These are phyloP conservation scores for Leishmania lainsoni DNA, from an alignment of 208 protist species.

Conservation along the genomic window DNA sequence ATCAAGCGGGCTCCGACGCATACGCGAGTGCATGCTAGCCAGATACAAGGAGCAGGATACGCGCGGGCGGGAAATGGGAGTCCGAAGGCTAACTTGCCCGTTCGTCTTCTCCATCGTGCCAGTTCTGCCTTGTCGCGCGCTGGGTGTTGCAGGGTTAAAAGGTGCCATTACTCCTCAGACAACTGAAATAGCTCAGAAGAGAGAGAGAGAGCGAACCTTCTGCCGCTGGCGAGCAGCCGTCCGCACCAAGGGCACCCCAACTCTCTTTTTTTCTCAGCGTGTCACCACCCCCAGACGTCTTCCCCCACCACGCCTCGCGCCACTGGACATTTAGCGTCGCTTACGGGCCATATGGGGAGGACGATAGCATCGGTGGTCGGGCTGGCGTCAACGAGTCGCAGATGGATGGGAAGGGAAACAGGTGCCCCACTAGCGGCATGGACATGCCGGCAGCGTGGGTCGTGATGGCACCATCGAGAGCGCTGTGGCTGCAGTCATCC, in stretches of 20 bases:
- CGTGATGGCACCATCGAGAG: too few species aligned
- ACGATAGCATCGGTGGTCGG: neutral
- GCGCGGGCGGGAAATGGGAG: neutral
- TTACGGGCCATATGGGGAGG: neutral
- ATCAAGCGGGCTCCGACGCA: neutral
- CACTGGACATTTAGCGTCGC: neutral
- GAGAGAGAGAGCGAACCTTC: neutral
- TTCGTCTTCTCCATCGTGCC: neutral
- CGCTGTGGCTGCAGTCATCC: neutral
- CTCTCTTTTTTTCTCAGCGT: neutral
- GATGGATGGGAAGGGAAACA: neutral
- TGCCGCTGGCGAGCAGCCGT: neutral
- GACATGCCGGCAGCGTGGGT: neutral
- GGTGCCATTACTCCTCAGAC: neutral
- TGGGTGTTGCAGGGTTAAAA: neutral
- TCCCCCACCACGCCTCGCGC: neutral
- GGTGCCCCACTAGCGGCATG: neutral
- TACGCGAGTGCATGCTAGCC: neutral
- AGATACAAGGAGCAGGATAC: too few species aligned
- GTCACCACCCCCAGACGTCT: neutral
- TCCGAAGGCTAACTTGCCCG: too few species aligned
- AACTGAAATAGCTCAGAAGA: neutral
- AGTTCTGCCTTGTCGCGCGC: neutral
- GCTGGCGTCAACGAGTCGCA: constrained; percentile 6
- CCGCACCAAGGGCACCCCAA: neutral